Percentiles rank a stretch among this genome's conserved stretches.
phyloP scores from a whole-genome alignment of 768 basidiomycete genomes.

The Suillus placidus region DNA sequence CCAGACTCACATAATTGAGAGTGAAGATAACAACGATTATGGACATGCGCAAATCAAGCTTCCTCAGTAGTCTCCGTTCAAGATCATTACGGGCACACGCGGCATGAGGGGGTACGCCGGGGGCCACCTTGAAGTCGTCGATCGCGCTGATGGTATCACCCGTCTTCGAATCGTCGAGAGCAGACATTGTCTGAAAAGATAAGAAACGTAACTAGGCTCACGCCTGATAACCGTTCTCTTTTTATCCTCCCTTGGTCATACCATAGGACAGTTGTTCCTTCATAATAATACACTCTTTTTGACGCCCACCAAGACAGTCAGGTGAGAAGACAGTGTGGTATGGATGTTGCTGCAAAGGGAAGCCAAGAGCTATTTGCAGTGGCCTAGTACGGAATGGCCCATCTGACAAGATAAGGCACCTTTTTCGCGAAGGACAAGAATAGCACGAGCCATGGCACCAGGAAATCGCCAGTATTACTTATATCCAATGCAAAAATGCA shows the following conservation, averaged over 20 bases:
- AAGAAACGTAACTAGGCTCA: not conserved
- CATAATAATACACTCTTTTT: not conserved
- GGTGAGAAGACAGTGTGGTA: not conserved
- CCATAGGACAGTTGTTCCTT: not conserved
- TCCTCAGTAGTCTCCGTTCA: slow-evolving; percentile 11
- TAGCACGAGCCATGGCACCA: not conserved
- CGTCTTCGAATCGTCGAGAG: not conserved
- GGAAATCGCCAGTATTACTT: not conserved
- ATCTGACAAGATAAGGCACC: not conserved
- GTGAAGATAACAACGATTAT: slow-evolving; percentile 16
- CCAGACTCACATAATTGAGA: slow-evolving; percentile 15
- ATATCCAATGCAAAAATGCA: no score
- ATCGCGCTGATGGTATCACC: not conserved
- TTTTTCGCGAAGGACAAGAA: not conserved
- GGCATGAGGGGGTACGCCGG: not conserved
- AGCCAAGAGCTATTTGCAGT: not conserved
- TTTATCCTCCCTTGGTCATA: no score
- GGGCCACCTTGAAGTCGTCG: not conserved
- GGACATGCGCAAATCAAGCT: slow-evolving; percentile 15
- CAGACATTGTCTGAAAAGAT: not conserved
- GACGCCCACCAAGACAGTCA: not conserved
- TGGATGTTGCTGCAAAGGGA: not conserved
- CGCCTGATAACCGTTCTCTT: not conserved
- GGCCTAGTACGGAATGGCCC: not conserved
- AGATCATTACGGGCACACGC: not conserved